A percentile compares a stretch with the other conserved stretches of the same genome.
Conservation (phyloP, 2,329 filamentous ascomycete species). For the Nannizziopsis barbatae region DNA sequence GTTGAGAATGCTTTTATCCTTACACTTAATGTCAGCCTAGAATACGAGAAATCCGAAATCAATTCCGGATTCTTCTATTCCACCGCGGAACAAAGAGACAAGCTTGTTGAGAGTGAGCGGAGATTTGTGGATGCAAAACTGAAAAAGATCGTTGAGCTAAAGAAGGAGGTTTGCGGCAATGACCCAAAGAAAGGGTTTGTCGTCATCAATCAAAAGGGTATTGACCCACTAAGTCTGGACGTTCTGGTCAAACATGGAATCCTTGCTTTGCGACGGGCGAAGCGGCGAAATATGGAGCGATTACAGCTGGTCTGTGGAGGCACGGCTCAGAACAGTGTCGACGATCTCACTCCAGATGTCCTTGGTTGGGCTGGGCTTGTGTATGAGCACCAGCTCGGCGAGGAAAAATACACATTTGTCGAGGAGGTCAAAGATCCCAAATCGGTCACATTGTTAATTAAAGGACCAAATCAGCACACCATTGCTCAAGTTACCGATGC, state of each 20-base stretch:
- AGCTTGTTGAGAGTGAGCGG: slow-evolving; percentile 93
- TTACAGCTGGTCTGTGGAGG: slow-evolving; percentile 91
- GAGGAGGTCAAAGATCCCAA: slow-evolving; percentile 99
- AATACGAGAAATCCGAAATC: slow-evolving; percentile 98
- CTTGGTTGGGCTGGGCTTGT: slow-evolving; percentile 94
- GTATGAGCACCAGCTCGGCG: slow-evolving; percentile 92
- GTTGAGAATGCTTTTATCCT: slow-evolving; percentile 93
- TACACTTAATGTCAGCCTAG: slow-evolving; percentile 88
- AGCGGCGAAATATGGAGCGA: slow-evolving; percentile 98
- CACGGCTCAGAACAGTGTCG: slow-evolving; percentile 85
- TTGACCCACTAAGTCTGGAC: slow-evolving; percentile 89
- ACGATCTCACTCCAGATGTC: slow-evolving; percentile 75
- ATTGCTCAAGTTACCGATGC: slow-evolving; percentile 96
- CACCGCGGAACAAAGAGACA: slow-evolving; percentile 90
- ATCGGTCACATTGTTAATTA: slow-evolving; percentile 94
- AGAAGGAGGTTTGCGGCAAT: slow-evolving; percentile 91
- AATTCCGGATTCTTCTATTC: slow-evolving; percentile 99
- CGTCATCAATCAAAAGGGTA: slow-evolving; percentile 98
- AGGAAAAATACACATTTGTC: slow-evolving; percentile 98
- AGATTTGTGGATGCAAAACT: slow-evolving; percentile 93
- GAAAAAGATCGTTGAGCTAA: slow-evolving; percentile 92
- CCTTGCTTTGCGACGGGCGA: slow-evolving; percentile 81
- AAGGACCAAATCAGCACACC: slow-evolving; percentile 92
- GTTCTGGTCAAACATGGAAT: slow-evolving; percentile 98
- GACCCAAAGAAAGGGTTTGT: slow-evolving; percentile 94